Evolutionary conservation across 2,329 filamentous ascomycete genomes (phyloP), one percentile per base, ranked within the genome.

Genomic region (Xylariaceae sp.): DNA sequence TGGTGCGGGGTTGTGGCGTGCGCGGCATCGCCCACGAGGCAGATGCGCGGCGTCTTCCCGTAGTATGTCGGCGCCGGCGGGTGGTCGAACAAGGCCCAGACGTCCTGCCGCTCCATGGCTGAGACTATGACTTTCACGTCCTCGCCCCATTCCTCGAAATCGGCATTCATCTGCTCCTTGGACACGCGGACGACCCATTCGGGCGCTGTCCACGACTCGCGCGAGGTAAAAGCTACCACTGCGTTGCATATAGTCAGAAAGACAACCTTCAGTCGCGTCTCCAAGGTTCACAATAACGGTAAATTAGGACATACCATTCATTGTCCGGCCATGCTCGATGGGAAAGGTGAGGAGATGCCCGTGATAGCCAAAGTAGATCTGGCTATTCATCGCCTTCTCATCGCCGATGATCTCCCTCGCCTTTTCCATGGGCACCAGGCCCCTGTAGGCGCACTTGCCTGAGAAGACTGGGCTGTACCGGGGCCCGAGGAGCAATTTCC

Each of bases 271-370:
- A n/a, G n/a, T n/a, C n/a, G n/a, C n/a, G n/a, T n/a, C n/a, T n/a
- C n/a, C n/a, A n/a, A n/a, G n/a, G n/a, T n/a, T n/a, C n/a, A n/a
- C n/a, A n/a, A n/a, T n/a, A n/a, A n/a, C n/a, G n/a, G n/a, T n/a
- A 17, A 16, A 31, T 8, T 24, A 8, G n/a, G 3, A 31, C 53
- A n/a, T 21, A 54, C 53, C 52, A 34, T 57, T 57, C 52, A 56
- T 52, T 2, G 48, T 57, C 36, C 48, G 53, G 9, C 54, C 53
- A 29, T 50, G 47, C 14, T 54, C 51, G 8, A 56, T 56, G 3
- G 78, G 75, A 46, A 79, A 82, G 0, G 74, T 78, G n/a, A 83
- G 59, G 1, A 81, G 53, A 50, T 83, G 78, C 0, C 70, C 71
- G 36, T 68, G 60, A 3, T 69, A 70, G 0, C 76, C 78, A 40